These are phyloP conservation scores for Coleophoma crateriformis DNA, from an alignment of 2,329 filamentous ascomycete genomes.

Conservation along the genomic window DNA sequence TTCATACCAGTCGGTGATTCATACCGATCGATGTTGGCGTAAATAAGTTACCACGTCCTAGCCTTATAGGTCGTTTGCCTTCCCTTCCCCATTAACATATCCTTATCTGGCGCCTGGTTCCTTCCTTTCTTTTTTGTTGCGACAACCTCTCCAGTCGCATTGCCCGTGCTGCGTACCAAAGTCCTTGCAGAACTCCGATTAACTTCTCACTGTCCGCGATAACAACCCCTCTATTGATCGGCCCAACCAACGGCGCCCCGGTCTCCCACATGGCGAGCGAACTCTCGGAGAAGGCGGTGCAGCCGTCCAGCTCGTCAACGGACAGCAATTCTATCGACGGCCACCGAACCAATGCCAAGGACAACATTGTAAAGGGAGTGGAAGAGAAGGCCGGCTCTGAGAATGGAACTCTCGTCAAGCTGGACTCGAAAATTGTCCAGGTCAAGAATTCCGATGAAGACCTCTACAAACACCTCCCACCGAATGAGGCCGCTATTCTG, in stretches of 20 bases:
- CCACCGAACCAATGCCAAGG: slow-evolving; percentile 11
- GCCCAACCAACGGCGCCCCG: background rate
- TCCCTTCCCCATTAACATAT: no score
- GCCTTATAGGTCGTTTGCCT: no score
- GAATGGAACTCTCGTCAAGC: slow-evolving; percentile 48
- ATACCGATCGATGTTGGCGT: no score
- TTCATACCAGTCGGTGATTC: no score
- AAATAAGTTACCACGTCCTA: no score
- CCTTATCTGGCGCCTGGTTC: no score
- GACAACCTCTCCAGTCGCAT: no score
- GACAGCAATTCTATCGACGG: slow-evolving; percentile 16
- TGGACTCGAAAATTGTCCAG: slow-evolving; percentile 25
- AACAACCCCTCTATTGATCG: no score
- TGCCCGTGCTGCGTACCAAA: no score
- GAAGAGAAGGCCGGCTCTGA: slow-evolving; percentile 50
- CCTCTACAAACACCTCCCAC: slow-evolving; percentile 56
- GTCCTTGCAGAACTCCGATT: background rate
- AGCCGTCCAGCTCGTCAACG: slow-evolving; percentile 12
- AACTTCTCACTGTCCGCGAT: no score
- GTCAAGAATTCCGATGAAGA: slow-evolving; percentile 35
- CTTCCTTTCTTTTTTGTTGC: no score
- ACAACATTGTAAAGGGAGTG: slow-evolving; percentile 28
- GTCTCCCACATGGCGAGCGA: slow-evolving; percentile 23
- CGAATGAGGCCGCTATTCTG: slow-evolving; percentile 61
- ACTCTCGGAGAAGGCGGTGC: slow-evolving; percentile 16